A percentile compares a stretch with the other conserved stretches of the same genome.
Conservation (phyloP, 768 basidiomycete genomes). For the Pholiota microspora region DNA sequence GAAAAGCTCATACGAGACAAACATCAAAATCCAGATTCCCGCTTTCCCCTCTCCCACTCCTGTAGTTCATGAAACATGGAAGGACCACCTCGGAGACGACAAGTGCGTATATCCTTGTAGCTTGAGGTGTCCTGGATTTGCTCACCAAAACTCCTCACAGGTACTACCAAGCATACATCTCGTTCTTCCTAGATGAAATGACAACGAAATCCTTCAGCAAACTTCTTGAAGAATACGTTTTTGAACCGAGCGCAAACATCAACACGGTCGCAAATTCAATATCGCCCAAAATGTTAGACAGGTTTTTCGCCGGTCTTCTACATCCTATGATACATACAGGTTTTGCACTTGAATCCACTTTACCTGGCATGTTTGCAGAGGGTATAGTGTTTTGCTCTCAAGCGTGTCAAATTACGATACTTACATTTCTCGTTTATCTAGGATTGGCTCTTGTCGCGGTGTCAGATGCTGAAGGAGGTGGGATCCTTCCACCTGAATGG, state of each 20-base stretch:
- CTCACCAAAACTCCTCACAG: slow-evolving; percentile 27
- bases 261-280: slow-evolving; percentile 37
- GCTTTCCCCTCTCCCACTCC: slow-evolving; percentile 40
- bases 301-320: slow-evolving; percentile 53
- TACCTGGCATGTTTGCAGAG: slow-evolving; percentile 60
- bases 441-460: slow-evolving; percentile 59
- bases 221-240: slow-evolving; percentile 61
- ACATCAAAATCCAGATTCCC: slow-evolving; percentile 33
- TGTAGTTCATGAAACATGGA: slow-evolving; percentile 48
- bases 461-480: slow-evolving; percentile 23
- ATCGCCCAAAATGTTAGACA: slow-evolving; percentile 55
- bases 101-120: slow-evolving; percentile 38
- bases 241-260: slow-evolving; percentile 51
- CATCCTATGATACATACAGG: slow-evolving; percentile 68
- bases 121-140: background rate
- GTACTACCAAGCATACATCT: slow-evolving; percentile 57
- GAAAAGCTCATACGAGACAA: slow-evolving; percentile 34
- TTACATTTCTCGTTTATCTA: slow-evolving; percentile 18
- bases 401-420: background rate
- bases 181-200: slow-evolving; percentile 48
- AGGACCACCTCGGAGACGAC: slow-evolving; percentile 55
- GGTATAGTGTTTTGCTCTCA: slow-evolving; percentile 32
- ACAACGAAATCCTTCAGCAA: slow-evolving; percentile 40
- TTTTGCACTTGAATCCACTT: slow-evolving; percentile 58
- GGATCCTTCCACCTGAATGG: background rate